Evolutionary conservation across 2,329 filamentous ascomycete species (phyloP).

Genomic region (Xylaria sp.): DNA sequence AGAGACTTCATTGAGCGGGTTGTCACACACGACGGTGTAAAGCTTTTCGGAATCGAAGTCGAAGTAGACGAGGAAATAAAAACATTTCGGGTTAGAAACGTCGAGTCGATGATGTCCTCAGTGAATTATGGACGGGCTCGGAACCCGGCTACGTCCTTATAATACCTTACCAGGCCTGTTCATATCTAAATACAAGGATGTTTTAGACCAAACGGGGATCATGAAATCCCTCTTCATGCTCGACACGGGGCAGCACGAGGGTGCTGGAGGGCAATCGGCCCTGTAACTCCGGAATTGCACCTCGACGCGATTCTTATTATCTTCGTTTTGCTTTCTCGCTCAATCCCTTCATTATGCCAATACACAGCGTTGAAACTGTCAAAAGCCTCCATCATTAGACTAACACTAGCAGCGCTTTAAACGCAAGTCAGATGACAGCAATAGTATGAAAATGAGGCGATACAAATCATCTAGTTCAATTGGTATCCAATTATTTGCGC

Average conservation of each 20-base stretch:
- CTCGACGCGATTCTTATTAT: neutral
- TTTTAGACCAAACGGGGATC: conserved; percentile 18
- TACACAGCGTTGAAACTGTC: neutral
- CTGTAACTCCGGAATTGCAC: conserved; percentile 30
- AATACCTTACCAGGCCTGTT: conserved; percentile 27
- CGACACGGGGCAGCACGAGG: neutral
- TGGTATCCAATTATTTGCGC: neutral
- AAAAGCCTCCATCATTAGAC: neutral
- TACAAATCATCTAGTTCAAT: neutral
- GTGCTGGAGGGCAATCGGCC: conserved; percentile 28
- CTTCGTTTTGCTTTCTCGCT: neutral
- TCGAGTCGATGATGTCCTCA: conserved; percentile 13
- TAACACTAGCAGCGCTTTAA: neutral
- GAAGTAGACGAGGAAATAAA: neutral
- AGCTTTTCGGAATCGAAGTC: neutral
- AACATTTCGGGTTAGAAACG: neutral
- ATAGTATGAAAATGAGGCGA: neutral
- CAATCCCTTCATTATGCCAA: neutral
- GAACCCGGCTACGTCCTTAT: conserved; percentile 27
- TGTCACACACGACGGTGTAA: conserved; percentile 22
- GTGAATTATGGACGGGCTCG: conserved; percentile 16
- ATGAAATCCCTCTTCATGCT: conserved; percentile 12
- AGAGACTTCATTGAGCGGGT: conserved; percentile 40
- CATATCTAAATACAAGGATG: conserved; percentile 23
- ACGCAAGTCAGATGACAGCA: neutral